Evolutionary conservation across 2,329 filamentous ascomycete genomes (phyloP).

Genomic region (Pseudopithomyces chartarum): DNA sequence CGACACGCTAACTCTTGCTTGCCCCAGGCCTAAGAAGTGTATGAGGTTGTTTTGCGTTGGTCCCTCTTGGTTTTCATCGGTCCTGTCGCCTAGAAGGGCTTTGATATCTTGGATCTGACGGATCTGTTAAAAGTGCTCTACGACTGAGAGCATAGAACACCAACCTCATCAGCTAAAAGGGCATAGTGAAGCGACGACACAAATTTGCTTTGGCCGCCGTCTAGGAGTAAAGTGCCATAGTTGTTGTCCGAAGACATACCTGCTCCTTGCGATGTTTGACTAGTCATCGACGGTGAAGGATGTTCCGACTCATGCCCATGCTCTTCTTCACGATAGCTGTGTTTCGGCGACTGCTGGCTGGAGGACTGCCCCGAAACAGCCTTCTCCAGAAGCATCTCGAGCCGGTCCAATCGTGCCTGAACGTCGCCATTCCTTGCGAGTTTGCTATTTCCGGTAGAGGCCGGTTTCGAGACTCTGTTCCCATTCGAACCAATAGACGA

Average conservation of each 20-base stretch:
- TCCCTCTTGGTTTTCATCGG: conserved; percentile 35
- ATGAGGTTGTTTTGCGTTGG: conserved; percentile 37
- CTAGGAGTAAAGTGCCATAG: conserved; percentile 43
- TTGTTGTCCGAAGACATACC: conserved; percentile 43
- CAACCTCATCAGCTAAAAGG: conserved; percentile 46
- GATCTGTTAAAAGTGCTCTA: conserved; percentile 1
- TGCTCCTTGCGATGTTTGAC: conserved; percentile 38
- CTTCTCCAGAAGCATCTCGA: conserved; percentile 42
- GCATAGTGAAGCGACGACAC: conserved; percentile 48
- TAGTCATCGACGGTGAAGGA: conserved; percentile 37
- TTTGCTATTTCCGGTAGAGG: conserved; percentile 20
- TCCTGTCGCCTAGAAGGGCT: conserved; percentile 38
- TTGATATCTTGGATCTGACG: conserved; percentile 46
- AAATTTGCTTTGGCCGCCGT: conserved; percentile 45
- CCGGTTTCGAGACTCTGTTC: conserved; percentile 35
- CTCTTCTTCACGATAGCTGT: conserved; percentile 23
- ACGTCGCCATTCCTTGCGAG: conserved; percentile 37
- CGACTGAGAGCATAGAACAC: conserved; percentile 2
- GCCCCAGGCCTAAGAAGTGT: conserved; percentile 38
- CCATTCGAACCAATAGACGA: conserved; percentile 13
- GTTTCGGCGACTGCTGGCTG: conserved; percentile 13
- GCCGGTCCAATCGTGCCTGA: conserved; percentile 42
- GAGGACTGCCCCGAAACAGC: conserved; percentile 32
- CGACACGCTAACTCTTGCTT: conserved; percentile 31
- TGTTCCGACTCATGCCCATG: conserved; percentile 25